phyloP scores from a whole-genome alignment of 75 land plant genomes.

The Picea glauca region DNA sequence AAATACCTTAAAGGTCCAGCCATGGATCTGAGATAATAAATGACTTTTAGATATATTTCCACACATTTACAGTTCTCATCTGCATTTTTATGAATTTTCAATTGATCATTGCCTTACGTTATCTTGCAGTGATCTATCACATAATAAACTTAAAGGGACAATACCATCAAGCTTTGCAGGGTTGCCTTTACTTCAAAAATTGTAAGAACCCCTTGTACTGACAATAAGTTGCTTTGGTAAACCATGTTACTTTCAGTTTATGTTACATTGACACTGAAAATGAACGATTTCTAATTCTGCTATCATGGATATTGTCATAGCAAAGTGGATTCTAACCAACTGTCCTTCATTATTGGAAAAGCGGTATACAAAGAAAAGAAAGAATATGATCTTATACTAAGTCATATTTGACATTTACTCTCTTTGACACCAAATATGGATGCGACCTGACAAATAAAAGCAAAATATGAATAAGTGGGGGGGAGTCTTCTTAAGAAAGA shows the following conservation, averaged over 20 bases:
- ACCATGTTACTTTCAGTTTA: background rate
- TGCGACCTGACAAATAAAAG: background rate
- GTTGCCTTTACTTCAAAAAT: conserved; percentile 40
- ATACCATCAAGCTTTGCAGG: conserved; percentile 51
- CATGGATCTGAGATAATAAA: too few species aligned
- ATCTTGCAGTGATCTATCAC: conserved; percentile 41
- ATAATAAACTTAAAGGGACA: conserved; percentile 41
- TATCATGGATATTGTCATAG: background rate
- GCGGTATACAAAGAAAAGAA: background rate
- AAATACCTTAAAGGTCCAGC: too few species aligned
- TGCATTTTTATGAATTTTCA: background rate
- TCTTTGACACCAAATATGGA: background rate
- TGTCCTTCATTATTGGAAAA: background rate
- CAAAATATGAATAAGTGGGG: background rate
- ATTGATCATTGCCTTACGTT: background rate
- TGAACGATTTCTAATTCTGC: background rate
- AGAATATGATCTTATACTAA: background rate
- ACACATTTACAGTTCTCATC: too few species aligned
- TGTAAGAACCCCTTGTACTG: conserved; percentile 33
- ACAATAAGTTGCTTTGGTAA: background rate
- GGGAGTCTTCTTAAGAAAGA: background rate
- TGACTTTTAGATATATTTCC: too few species aligned
- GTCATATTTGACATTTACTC: background rate
- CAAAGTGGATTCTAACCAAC: background rate
- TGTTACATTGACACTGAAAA: background rate